phyloP scores from a whole-genome alignment of 371 early-diverging fungal species.

The Spraguea lophii region DNA sequence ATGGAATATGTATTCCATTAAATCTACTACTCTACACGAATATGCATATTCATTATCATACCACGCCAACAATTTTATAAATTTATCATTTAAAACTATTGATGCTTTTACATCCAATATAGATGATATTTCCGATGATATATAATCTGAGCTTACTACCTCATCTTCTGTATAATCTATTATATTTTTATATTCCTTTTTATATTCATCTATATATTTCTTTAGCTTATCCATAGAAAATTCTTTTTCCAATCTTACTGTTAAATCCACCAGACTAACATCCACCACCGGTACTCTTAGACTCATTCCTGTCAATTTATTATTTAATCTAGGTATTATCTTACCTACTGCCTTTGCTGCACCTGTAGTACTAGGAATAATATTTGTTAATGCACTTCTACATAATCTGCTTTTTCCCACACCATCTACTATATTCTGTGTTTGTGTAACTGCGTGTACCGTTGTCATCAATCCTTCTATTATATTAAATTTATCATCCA shows the following conservation, averaged over 20 bases:
- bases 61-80: conserved; percentile 92
- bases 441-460: conserved; percentile 87
- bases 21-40: conserved; percentile 55
- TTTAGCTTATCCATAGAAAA: conserved; percentile 48
- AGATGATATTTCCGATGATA: conserved; percentile 64
- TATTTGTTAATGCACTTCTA: conserved; percentile 83
- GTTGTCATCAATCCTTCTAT: conserved; percentile 75
- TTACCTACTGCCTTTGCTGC: conserved; percentile 96
- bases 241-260: conserved; percentile 63
- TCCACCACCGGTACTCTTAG: conserved; percentile 84
- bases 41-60: conserved; percentile 65
- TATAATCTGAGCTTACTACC: conserved; percentile 85
- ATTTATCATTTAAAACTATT: conserved; percentile 73
- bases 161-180: conserved; percentile 79
- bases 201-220: conserved; percentile 5
- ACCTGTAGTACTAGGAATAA: conserved; percentile 95
- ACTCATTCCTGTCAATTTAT: conserved; percentile 52
- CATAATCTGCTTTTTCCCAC: conserved; percentile 78
- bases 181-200: conserved; percentile 60
- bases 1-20: conserved; percentile 26
- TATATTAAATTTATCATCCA: conserved; percentile 74
- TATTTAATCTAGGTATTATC: conserved; percentile 80
- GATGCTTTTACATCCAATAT: conserved; percentile 89
- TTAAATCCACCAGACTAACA: conserved; percentile 92
- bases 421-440: conserved; percentile 96